Evolutionary conservation across 2,329 filamentous ascomycete genomes (phyloP), one percentile per base, ranked within the genome.

Genomic region (Didymella pinodella): DNA sequence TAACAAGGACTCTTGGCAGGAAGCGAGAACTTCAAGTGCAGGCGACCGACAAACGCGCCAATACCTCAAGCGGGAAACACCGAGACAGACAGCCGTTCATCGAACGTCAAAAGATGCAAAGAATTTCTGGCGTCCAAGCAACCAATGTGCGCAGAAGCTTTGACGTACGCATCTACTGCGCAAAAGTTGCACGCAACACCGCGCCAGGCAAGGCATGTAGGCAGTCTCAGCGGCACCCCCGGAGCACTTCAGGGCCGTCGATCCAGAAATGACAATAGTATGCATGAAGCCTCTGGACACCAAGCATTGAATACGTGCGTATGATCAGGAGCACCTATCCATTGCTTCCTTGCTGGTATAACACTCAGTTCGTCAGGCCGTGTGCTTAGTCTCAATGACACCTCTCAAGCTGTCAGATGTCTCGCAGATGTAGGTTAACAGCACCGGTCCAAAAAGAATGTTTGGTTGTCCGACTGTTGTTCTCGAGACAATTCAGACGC

Each of bases 21-120:
- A 54, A 70, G 63, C 29, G 36, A 44, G 48, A 57, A 54, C 48
- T 43, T 51, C 36, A 26, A 50, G 48, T 32, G 54, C 60, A 48
- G 52, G 61, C 32, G 32, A 36, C 16, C 4, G 7, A n/a, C 32
- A 16, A 14, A 22, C 22, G 22, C 11, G 16, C 31, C 31, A 14
- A 14, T 18, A 40, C 36, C 16, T 40, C 16, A 5, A 40, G 36
- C n/a, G 8, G 36, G 16, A n/a, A 40, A 40, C 36, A 40, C 18
- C 18, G 36, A 40, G n/a, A 16, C 14, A 7, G 3, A 4, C n/a
- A 20, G 36, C 36, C 36, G 11, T 41, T 5, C 12, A 22, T 41
- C 5, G 20, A 25, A 25, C 20, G 20, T 11, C 20, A 25, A 25
- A 20, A 40, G 18, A 40, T 20, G 36, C 18, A 12, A 4, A 20